Base-by-base conservation (phyloP, 2,329 filamentous ascomycete species). In the Apiospora arundinis region DNA sequence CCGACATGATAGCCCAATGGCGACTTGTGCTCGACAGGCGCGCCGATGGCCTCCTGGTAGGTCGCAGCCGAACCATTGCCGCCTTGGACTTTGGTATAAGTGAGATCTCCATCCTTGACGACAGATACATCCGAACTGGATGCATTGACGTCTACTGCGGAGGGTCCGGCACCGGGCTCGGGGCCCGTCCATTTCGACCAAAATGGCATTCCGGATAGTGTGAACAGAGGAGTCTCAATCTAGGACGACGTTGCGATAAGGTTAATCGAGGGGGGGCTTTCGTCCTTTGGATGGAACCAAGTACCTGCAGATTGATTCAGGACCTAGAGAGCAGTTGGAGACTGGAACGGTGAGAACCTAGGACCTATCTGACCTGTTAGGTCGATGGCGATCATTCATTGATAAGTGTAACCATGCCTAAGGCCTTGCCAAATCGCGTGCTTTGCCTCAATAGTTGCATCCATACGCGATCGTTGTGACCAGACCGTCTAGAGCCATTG, bases 1-100 rank as follows among this genome's bases (percentile, higher is more conserved):
- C 85, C 85, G 48, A 91, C 89, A 12, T 85, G 80, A 75, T 91
- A 90, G 0, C 90, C 90, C n/a, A 92, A 79, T 0, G 90, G 89
- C 4, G 89, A 91, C 6, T 83, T 77, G 1, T 79, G 81, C 77
- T 92, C 90, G 8, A 92, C 88, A 0, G 90, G 90, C 2, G 90
- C 90, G 16, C 90, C 90, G 7, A 83, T 84, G 2, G 87, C 88
- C 75, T 91, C 89, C 73, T 91, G 89, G 74, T 88, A 89, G 2
- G 85, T 83, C 2, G 83, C 78, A 67, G 80, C 77, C 7, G 84
- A 82, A 49, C 83, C 83, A 75, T 90, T 90, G 32, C 76, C 73
- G 7, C 77, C 77, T 49, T 75, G 76, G 44, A 74, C 76, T 18
- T 74, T 63, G 2, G 76, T 78, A 56, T 77, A 79, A 21, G 76